Evolutionary conservation across 78 protist genomes (phyloP).

Genomic region (Salpingoeca rosetta): DNA sequence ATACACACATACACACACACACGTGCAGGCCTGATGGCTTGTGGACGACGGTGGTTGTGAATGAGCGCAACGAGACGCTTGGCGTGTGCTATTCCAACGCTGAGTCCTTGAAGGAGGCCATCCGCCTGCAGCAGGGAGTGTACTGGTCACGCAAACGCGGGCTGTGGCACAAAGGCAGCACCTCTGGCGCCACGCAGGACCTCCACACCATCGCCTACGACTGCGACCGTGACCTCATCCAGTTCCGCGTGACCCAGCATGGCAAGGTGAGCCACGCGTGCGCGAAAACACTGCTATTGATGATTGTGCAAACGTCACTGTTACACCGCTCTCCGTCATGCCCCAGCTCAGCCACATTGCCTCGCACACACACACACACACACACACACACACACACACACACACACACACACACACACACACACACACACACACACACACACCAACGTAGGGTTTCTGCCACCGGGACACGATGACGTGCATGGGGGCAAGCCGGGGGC

Average conservation of each 20-base stretch:
- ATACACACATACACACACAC: no score
- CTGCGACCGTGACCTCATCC: slow-evolving; percentile 52
- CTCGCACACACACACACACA: no score
- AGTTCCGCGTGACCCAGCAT: slow-evolving; percentile 40
- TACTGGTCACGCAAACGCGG: slow-evolving; percentile 52
- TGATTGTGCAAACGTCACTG: not conserved
- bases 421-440: no score
- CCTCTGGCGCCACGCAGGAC: slow-evolving; percentile 49
- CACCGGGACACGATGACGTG: slow-evolving; percentile 28
- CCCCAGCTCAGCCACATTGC: not conserved
- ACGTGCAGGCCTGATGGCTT: slow-evolving; percentile 41
- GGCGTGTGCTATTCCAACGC: slow-evolving; percentile 42
- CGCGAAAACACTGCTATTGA: not conserved
- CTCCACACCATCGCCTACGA: slow-evolving; percentile 26
- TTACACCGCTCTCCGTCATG: not conserved
- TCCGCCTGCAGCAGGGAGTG: slow-evolving; percentile 33
- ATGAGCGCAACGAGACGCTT: slow-evolving; percentile 31
- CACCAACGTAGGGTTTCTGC: slow-evolving; percentile 52
- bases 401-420: no score
- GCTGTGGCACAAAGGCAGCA: slow-evolving; percentile 62
- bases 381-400: no score
- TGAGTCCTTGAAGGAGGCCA: slow-evolving; percentile 21
- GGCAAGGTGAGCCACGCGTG: not conserved
- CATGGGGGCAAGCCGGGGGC: slow-evolving; percentile 17
- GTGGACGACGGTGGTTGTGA: slow-evolving; percentile 51